Conservation (phyloP, 148 eudicot species). For the Silene uniflora region DNA sequence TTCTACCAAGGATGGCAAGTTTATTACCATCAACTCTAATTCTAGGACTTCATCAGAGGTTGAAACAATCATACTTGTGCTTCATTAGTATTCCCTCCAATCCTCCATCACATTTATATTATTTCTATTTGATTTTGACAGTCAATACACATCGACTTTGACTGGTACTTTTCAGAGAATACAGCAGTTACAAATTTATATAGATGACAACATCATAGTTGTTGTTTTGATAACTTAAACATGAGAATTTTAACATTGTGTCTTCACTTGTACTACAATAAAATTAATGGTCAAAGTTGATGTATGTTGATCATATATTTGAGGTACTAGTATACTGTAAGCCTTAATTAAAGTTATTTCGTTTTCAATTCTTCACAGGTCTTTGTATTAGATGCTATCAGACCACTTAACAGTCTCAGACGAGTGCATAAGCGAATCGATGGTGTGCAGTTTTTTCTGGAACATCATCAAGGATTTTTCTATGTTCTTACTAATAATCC, state of each 20-base stretch:
- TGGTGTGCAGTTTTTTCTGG: slow-evolving; percentile 81
- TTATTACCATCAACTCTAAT: slow-evolving; percentile 90
- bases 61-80: slow-evolving; percentile 30
- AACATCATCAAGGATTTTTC: slow-evolving; percentile 80
- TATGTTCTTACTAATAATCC: slow-evolving; percentile 76
- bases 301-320: background rate
- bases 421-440: slow-evolving; percentile 68
- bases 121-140: no score
- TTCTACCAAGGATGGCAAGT: slow-evolving; percentile 91
- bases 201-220: no score
- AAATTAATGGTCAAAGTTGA: no score
- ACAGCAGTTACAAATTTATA: no score
- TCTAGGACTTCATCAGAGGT: slow-evolving; percentile 98
- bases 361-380: slow-evolving; percentile 51
- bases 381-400: slow-evolving; percentile 55
- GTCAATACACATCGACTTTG: no score
- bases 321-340: background rate
- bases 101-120: no score
- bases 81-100: background rate
- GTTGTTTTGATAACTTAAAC: no score
- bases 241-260: no score
- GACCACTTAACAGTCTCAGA: slow-evolving; percentile 49
- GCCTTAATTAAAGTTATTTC: background rate
- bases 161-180: no score
- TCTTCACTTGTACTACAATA: no score